Conservation (phyloP, 805 yeast genomes). For the Maudiozyma serrabonitensis region DNA sequence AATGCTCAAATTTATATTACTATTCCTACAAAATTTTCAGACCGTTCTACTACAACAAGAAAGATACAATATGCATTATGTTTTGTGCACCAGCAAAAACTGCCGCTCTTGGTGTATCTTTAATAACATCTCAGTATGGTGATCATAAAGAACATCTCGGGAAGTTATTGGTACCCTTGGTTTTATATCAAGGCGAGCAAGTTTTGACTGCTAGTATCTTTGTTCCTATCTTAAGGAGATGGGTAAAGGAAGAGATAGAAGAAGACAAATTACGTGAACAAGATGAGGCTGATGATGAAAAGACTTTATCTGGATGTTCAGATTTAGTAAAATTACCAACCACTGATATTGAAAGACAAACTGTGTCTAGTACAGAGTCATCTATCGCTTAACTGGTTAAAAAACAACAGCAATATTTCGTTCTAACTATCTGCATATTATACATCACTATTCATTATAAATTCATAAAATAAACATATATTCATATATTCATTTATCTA, state of each 20-base stretch:
- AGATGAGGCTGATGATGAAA: conserved; percentile 6
- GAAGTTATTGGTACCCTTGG: conserved; percentile 67
- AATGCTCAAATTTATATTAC: conserved; percentile 37
- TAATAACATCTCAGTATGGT: conserved; percentile 75
- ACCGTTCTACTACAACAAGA: conserved; percentile 62
- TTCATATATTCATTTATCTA: too few species aligned
- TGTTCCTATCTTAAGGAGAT: conserved; percentile 54
- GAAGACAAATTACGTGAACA: conserved; percentile 10
- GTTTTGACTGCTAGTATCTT: conserved; percentile 71
- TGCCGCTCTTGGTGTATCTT: conserved; percentile 82
- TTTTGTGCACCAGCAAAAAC: conserved; percentile 91
- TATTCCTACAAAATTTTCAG: conserved; percentile 31
- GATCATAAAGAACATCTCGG: conserved; percentile 52
- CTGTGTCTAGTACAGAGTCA: not conserved
- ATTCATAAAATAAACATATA: too few species aligned
- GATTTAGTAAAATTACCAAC: not conserved
- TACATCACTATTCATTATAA: too few species aligned
- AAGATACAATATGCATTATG: conserved; percentile 71
- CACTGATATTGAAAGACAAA: not conserved
- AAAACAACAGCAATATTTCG: too few species aligned
- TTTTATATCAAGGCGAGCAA: conserved; percentile 80
- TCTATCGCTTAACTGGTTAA: not conserved
- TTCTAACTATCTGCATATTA: too few species aligned
- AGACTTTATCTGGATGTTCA: not conserved
- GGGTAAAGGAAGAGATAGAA: conserved; percentile 37